phyloP scores from a whole-genome alignment of 176 grass and related monocot species.

The Themeda triandra region DNA sequence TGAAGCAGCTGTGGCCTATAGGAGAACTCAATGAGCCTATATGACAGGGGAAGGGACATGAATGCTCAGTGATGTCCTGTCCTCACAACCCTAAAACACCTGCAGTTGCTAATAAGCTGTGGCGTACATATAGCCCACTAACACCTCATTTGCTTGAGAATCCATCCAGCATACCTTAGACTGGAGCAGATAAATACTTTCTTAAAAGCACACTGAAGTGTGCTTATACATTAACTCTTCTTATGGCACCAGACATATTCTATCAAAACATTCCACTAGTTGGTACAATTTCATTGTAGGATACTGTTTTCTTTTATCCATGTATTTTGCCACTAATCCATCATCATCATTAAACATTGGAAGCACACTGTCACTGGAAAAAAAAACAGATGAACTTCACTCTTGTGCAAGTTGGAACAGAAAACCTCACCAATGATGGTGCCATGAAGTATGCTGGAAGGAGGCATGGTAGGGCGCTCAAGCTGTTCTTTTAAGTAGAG shows the following conservation, averaged over 20 bases:
- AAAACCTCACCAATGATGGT: constrained; percentile 84
- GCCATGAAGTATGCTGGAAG: constrained; percentile 95
- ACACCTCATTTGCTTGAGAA: not conserved
- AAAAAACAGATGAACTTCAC: not conserved
- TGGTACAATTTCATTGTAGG: not conserved
- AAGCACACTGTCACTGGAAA: not conserved
- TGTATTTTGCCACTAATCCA: not conserved
- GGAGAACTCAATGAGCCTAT: not conserved
- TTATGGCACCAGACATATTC: constrained; percentile 6
- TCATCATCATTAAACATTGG: not conserved
- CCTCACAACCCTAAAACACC: constrained; percentile 3
- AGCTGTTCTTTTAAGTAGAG: constrained; percentile 94
- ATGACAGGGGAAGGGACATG: not conserved
- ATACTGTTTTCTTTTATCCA: not conserved
- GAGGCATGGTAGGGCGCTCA: constrained; percentile 53
- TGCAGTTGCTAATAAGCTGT: not conserved
- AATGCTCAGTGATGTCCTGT: not conserved
- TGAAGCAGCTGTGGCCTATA: not conserved
- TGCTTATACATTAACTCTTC: not conserved
- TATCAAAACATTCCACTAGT: not conserved
- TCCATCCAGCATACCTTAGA: not conserved
- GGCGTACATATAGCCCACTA: not conserved
- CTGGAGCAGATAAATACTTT: not conserved
- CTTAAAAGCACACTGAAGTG: constrained; percentile 2
- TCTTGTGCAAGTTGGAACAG: constrained; percentile 8